phyloP scores from a whole-genome alignment of 257 asterid species.

The Anisodus tanguticus region DNA sequence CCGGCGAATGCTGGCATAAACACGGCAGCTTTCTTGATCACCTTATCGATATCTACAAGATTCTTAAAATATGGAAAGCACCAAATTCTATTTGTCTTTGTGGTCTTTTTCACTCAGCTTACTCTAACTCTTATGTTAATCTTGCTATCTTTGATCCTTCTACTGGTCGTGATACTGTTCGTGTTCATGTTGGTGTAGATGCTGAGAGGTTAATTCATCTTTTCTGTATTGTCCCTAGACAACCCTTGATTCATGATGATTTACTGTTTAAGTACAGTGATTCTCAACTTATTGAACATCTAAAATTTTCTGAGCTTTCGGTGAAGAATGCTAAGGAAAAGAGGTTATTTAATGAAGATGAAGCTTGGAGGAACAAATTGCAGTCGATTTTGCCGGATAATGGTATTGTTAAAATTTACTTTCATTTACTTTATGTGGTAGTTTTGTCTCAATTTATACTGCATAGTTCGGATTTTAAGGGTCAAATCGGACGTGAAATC shows the following conservation, averaged over 20 bases:
- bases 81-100: conserved; percentile 78
- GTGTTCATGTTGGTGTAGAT: conserved; percentile 65
- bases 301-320: conserved; percentile 54
- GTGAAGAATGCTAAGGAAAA: conserved; percentile 43
- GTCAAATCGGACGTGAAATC: too few species aligned
- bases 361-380: conserved; percentile 72
- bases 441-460: too few species aligned
- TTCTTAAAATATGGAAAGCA: conserved; percentile 79
- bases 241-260: conserved; percentile 60
- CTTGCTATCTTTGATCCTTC: conserved; percentile 90
- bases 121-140: conserved; percentile 86
- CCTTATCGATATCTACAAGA: conserved; percentile 67
- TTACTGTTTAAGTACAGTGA: conserved; percentile 66
- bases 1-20: conserved; percentile 96
- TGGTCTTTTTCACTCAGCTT: conserved; percentile 93
- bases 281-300: conserved; percentile 64
- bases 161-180: conserved; percentile 72
- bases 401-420: conserved; percentile 35
- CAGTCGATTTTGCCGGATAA: conserved; percentile 59
- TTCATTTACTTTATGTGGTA: too few species aligned
- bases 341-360: conserved; percentile 35
- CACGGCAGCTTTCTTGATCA: conserved; percentile 83
- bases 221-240: conserved; percentile 86
- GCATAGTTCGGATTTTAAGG: too few species aligned
- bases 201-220: conserved; percentile 79